Conservation (phyloP, 306 rosid genomes). For the Rubus idaeus region DNA sequence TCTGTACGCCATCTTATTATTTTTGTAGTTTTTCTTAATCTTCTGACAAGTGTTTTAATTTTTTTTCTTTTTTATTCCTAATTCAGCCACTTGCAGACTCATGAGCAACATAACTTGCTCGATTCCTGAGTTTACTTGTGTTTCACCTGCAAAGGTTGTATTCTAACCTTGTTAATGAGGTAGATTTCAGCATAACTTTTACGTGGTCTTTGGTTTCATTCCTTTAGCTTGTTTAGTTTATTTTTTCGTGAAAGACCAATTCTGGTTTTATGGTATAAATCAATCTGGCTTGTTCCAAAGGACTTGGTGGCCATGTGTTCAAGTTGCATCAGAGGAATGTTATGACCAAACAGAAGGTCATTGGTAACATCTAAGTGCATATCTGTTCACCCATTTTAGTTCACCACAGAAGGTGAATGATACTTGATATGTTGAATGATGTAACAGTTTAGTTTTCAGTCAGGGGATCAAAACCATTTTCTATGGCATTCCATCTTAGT, state of each 20-base stretch:
- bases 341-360: not conserved
- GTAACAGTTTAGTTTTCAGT: not conserved
- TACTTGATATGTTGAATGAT: not conserved
- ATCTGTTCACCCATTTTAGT: not conserved
- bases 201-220: not conserved
- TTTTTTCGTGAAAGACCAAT: not conserved
- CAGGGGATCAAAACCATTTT: not conserved
- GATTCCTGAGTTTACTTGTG: constrained; percentile 92
- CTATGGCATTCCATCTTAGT: not conserved
- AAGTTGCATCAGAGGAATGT: not conserved
- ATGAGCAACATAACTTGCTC: constrained; percentile 76
- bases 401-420: not conserved
- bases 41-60: constrained; percentile 11
- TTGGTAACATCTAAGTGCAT: not conserved
- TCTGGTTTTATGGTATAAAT: not conserved
- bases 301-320: not conserved
- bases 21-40: not conserved
- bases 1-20: not conserved
- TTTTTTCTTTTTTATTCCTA: constrained; percentile 13
- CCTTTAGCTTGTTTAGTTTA: not conserved
- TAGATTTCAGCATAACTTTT: not conserved
- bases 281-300: not conserved
- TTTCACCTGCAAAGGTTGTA: constrained; percentile 91
- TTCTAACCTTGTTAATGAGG: constrained; percentile 29
- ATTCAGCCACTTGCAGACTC: constrained; percentile 82